phyloP scores from a whole-genome alignment of 352 stramenopile genomes.

The Phytophthora tentaculata region DNA sequence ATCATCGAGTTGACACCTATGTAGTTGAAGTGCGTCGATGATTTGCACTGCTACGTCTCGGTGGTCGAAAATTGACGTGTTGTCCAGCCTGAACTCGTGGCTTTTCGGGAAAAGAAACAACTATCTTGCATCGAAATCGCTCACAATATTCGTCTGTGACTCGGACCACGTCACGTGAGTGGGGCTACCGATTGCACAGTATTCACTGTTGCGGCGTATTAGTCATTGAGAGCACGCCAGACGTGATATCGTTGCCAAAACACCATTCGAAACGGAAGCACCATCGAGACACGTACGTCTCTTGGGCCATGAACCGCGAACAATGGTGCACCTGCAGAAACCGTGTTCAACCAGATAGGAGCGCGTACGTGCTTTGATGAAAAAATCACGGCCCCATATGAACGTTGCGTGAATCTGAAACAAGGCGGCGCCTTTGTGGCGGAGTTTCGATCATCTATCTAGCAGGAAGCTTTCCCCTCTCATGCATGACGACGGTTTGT shows the following conservation, averaged over 20 bases:
- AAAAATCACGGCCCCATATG: conserved; percentile 6
- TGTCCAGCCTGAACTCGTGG: conserved; percentile 15
- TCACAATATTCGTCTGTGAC: conserved; percentile 30
- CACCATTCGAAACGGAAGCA: conserved; percentile 26
- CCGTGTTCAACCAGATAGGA: conserved; percentile 27
- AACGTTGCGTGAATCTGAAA: conserved; percentile 16
- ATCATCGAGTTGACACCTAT: conserved; percentile 3
- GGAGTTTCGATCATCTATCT: neutral
- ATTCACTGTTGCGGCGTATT: neutral
- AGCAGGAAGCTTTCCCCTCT: neutral
- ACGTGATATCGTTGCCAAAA: conserved; percentile 5
- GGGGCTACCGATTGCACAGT: conserved; percentile 13
- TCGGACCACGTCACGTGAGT: conserved; percentile 4
- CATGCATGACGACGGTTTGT: neutral
- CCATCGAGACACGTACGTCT: conserved; percentile 13
- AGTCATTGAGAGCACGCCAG: neutral
- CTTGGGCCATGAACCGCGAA: neutral
- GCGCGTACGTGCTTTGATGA: neutral
- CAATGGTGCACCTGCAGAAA: conserved; percentile 11
- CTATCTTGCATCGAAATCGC: neutral
- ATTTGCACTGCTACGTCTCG: conserved; percentile 20
- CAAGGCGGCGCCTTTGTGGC: conserved; percentile 11
- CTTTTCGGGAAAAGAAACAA: neutral
- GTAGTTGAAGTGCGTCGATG: conserved; percentile 16
- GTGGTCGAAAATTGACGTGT: conserved; percentile 10